phyloP scores from a whole-genome alignment of 768 basidiomycete species.

The Crucibulum laeve region DNA sequence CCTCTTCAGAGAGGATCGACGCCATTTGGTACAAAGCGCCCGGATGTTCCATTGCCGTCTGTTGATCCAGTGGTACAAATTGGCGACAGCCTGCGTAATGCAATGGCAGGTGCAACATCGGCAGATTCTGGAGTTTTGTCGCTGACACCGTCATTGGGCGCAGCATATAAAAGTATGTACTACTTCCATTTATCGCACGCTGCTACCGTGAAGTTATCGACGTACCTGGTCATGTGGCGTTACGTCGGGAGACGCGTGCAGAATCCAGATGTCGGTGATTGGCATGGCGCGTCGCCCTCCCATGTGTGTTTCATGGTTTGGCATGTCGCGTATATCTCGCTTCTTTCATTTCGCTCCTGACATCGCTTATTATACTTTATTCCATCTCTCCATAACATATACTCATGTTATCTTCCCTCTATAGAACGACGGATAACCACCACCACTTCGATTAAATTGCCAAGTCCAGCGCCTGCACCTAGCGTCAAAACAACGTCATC shows the following conservation, averaged over 20 bases:
- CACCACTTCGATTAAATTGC: constrained; percentile 32
- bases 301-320: too few species aligned
- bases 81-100: constrained; percentile 28
- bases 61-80: constrained; percentile 24
- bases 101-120: constrained; percentile 9
- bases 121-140: constrained; percentile 10
- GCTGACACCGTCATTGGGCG: constrained; percentile 11
- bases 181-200: too few species aligned
- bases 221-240: too few species aligned
- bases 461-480: constrained; percentile 23
- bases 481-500: constrained; percentile 13
- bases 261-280: too few species aligned
- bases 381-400: background rate
- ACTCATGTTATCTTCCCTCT: background rate
- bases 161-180: constrained; percentile 29
- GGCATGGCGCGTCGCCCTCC: too few species aligned
- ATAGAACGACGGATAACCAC: constrained; percentile 30
- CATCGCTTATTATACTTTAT: background rate
- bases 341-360: too few species aligned
- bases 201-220: too few species aligned
- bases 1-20: constrained; percentile 11
- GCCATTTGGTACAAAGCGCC: constrained; percentile 13
- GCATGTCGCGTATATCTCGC: too few species aligned
- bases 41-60: constrained; percentile 9
- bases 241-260: too few species aligned